phyloP scores from a whole-genome alignment of 1,284 basidiomycete species.

The Sanguinoderma infundibulare region DNA sequence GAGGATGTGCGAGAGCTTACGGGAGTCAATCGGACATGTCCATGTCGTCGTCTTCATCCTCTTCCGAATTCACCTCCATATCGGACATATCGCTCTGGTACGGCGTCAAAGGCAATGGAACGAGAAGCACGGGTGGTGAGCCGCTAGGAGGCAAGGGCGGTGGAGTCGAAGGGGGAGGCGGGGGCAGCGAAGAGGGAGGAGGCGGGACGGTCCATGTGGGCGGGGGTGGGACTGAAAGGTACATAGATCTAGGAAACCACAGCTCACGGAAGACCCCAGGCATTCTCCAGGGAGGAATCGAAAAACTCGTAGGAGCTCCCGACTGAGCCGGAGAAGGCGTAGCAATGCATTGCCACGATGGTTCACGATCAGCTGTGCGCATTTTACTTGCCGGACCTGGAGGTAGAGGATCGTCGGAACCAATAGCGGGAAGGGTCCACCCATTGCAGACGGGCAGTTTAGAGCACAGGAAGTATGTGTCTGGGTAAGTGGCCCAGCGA shows the following conservation, averaged over 20 bases:
- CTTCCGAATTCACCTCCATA: constrained; percentile 14
- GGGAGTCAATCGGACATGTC: constrained; percentile 35
- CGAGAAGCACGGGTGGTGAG: background rate
- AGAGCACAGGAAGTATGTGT: constrained; percentile 59
- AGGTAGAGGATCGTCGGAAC: constrained; percentile 12
- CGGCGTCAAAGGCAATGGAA: constrained; percentile 4
- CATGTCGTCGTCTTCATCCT: constrained; percentile 37
- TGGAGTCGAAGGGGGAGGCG: constrained; percentile 22
- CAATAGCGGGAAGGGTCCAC: constrained; percentile 36
- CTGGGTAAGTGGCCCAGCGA: constrained; percentile 69
- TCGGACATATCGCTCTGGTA: background rate
- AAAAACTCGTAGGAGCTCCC: constrained; percentile 25
- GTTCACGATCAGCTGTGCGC: constrained; percentile 42
- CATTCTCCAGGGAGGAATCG: constrained; percentile 31
- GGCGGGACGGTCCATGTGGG: constrained; percentile 5
- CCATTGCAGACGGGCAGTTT: constrained; percentile 60
- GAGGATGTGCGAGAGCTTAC: background rate
- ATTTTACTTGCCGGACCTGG: constrained; percentile 34
- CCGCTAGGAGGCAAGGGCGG: constrained; percentile 14
- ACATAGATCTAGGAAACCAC: constrained; percentile 5
- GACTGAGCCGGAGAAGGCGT: constrained; percentile 22
- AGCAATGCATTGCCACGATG: constrained; percentile 44
- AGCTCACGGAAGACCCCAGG: constrained; percentile 32
- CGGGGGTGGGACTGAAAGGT: background rate
- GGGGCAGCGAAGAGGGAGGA: constrained; percentile 24